Conservation (phyloP, 257 asterid species). For the Solanum lignicaule region DNA sequence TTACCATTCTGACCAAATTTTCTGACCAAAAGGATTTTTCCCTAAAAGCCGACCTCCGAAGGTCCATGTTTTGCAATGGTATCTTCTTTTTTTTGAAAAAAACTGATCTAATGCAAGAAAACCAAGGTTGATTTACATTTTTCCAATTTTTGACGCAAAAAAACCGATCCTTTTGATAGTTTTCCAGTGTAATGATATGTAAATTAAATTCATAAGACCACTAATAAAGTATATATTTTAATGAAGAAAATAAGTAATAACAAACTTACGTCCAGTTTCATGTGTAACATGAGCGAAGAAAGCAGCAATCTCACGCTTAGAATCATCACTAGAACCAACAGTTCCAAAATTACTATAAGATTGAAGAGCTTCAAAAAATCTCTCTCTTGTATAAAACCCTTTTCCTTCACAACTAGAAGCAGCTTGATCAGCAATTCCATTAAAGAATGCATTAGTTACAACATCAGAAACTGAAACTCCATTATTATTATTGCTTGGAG, state of each 20-base stretch:
- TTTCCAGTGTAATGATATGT: background rate
- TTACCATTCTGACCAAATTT: too few species aligned
- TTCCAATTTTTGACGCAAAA: background rate
- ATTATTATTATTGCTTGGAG: background rate
- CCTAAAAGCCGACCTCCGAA: too few species aligned
- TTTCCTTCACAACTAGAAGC: constrained; percentile 21
- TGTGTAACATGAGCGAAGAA: constrained; percentile 47
- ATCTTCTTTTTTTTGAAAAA: too few species aligned
- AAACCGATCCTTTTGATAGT: accelerated
- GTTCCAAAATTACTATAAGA: constrained; percentile 31
- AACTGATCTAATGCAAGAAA: background rate
- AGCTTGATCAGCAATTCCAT: constrained; percentile 25
- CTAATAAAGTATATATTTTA: background rate
- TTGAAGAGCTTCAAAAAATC: constrained; percentile 25
- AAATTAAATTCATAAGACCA: background rate
- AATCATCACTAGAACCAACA: constrained; percentile 21
- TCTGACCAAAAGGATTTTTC: too few species aligned
- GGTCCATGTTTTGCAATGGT: background rate
- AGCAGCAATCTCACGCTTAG: constrained; percentile 44
- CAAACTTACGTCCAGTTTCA: constrained; percentile 31
- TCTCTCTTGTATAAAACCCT: constrained; percentile 29
- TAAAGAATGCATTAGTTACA: constrained; percentile 18
- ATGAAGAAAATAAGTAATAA: background rate
- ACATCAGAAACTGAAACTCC: background rate
- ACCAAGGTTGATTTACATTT: background rate